Percentiles rank a stretch among this genome's conserved stretches.
phyloP scores from a whole-genome alignment of 192 early-diverging fungal species.

The Phycomyces nitens region DNA sequence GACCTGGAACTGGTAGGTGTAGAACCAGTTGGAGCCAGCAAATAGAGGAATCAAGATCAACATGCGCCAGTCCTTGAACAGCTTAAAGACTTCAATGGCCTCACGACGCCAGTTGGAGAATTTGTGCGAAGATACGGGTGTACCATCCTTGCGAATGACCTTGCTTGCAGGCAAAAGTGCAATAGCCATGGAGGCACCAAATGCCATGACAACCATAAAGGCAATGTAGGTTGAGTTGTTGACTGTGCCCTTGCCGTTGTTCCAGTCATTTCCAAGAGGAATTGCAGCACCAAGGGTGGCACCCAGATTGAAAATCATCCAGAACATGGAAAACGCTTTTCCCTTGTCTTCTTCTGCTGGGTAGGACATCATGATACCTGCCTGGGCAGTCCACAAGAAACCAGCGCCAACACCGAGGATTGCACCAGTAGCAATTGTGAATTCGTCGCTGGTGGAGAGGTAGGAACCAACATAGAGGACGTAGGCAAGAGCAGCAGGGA shows the following conservation, averaged over 20 bases:
- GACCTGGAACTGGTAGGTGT: constrained; percentile 68
- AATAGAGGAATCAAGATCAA: constrained; percentile 65
- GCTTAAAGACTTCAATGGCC: constrained; percentile 43
- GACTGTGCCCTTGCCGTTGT: constrained; percentile 44
- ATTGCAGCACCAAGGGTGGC: constrained; percentile 77
- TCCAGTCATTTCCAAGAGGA: constrained; percentile 67
- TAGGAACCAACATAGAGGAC: constrained; percentile 78
- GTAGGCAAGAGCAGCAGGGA: constrained; percentile 63
- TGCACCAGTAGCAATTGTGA: constrained; percentile 72
- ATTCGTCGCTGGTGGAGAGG: constrained; percentile 50
- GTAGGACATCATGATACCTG: constrained; percentile 82
- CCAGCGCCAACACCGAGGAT: constrained; percentile 80
- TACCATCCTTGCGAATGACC: constrained; percentile 68
- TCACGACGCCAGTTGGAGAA: constrained; percentile 65
- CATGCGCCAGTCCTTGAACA: constrained; percentile 65
- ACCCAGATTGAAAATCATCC: constrained; percentile 82
- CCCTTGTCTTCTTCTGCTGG: constrained; percentile 81
- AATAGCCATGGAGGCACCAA: constrained; percentile 58
- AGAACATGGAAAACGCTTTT: constrained; percentile 80
- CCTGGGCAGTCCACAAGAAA: constrained; percentile 56
- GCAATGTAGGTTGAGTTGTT: constrained; percentile 70
- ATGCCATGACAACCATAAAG: constrained; percentile 66
- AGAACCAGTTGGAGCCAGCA: constrained; percentile 75
- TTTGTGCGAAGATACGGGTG: constrained; percentile 61
- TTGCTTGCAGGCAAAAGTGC: constrained; percentile 52